phyloP scores from a whole-genome alignment of 345 rosid genomes.

The Heritiera littoralis region DNA sequence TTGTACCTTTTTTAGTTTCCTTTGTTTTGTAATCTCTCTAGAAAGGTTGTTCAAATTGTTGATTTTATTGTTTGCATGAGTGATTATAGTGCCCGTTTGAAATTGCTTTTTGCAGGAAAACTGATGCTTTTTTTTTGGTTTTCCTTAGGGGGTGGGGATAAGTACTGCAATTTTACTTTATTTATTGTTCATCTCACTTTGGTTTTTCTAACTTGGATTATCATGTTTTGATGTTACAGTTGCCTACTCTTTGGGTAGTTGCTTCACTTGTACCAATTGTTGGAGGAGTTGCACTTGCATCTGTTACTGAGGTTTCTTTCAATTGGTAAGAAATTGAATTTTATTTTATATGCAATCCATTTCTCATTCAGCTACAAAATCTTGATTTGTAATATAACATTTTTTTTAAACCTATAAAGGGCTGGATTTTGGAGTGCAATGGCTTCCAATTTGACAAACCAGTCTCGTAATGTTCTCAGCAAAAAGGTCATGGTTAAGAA shows the following conservation, averaged over 20 bases:
- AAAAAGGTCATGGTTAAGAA: conserved; percentile 94
- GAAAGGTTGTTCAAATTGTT: neutral
- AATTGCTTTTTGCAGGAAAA: neutral
- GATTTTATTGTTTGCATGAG: neutral
- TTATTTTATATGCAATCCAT: neutral
- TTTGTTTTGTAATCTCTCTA: neutral
- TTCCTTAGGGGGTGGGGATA: neutral
- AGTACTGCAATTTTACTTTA: neutral
- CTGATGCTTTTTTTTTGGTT: neutral
- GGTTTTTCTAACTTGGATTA: conserved; percentile 11
- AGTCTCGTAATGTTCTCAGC: conserved; percentile 88
- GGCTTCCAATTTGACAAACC: conserved; percentile 89
- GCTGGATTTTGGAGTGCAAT: conserved; percentile 90
- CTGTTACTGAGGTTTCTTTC: conserved; percentile 86
- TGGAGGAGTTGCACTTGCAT: conserved; percentile 97
- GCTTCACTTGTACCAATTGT: conserved; percentile 85
- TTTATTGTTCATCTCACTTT: neutral
- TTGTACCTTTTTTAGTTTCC: neutral
- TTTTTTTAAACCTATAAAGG: conserved; percentile 37
- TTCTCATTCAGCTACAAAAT: neutral
- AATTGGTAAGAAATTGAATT: conserved; percentile 62
- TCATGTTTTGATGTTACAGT: conserved; percentile 37
- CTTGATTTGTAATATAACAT: neutral
- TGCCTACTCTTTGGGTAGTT: conserved; percentile 84
- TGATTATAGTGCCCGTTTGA: neutral